Evolutionary conservation across 1,139 yeast species (phyloP), one percentile per base, ranked within the genome.

Genomic region (Arxiozyma slooffiae): DNA sequence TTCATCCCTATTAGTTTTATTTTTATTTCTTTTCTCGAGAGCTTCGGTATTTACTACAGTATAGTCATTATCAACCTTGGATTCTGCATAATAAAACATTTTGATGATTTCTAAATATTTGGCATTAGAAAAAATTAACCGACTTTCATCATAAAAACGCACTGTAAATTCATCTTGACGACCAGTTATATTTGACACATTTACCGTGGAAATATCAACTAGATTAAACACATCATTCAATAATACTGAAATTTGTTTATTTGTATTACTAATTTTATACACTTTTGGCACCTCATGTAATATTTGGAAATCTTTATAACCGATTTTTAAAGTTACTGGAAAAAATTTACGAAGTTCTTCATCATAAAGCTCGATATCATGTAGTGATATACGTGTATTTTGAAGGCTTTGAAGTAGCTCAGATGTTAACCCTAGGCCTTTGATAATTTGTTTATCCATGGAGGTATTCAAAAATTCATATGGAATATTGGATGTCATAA

Each of bases 101-200:
- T 88, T 73, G 64, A 85, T 75, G 36, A 85, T 81, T 57, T 84
- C 92, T 60, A 77, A 73, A 60, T 82, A 75, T 57, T 82, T 85
- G 0, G 75, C 67, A 4, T 88, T 80, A 22, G 79, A 66, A 38
- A 85, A 67, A 2, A 79, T 74, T 11, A 82, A 62, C 43, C 69
- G 71, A 18, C 60, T 64, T 5, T 75, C 76, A 53, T 71, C 69
- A 41, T 62, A 69, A 50, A 82, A 68, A 52, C 72, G 75, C 14
- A 82, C 68, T 3, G 85, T 78, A 53, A 86, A 82, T 56, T 79
- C 82, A 50, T 75, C 71, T 1, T 76, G 68, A 38, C 73, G 73
- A 1, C 79, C 80, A 4, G 82, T 76, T 9, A 64, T 61, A 39
- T 72, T 70, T 0, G 85, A 72, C 1, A 78, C 71, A 48, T 77